Evolutionary conservation across 2,329 filamentous ascomycete genomes (phyloP).

Genomic region (Akanthomyces dipterigenus): DNA sequence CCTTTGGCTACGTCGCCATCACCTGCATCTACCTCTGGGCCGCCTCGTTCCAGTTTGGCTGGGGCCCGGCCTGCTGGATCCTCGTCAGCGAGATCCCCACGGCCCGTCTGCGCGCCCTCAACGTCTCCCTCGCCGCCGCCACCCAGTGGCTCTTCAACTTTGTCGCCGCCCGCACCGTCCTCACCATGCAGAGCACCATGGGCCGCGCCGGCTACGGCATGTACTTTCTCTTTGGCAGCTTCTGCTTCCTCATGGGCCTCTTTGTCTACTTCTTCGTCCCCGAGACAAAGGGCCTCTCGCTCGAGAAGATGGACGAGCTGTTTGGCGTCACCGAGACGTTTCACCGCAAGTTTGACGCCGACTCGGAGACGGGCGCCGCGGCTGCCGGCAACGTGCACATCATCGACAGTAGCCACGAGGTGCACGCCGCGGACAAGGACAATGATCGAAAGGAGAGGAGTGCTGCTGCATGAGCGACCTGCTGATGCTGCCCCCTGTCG

Average conservation of each 20-base stretch:
- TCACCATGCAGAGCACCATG: constrained; percentile 57
- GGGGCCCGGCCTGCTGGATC: constrained; percentile 69
- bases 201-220: constrained; percentile 44
- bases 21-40: constrained; percentile 69
- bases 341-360: constrained; percentile 25
- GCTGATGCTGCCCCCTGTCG: background rate
- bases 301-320: constrained; percentile 61
- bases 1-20: constrained; percentile 63
- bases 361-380: constrained; percentile 19
- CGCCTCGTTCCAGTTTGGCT: constrained; percentile 60
- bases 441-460: background rate
- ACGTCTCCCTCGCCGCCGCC: constrained; percentile 61
- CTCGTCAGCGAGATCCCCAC: constrained; percentile 63
- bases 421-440: background rate
- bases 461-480: background rate
- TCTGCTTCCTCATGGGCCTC: constrained; percentile 58
- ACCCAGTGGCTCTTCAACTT: constrained; percentile 73
- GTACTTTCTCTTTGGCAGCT: constrained; percentile 62
- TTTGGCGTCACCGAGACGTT: constrained; percentile 50
- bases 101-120: constrained; percentile 57
- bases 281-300: constrained; percentile 60
- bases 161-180: constrained; percentile 59
- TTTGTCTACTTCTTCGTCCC: constrained; percentile 63
- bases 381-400: constrained; percentile 10
- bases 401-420: background rate